Conservation (phyloP, 176 grass and related monocot genomes). For the Aegilops tauschii region DNA sequence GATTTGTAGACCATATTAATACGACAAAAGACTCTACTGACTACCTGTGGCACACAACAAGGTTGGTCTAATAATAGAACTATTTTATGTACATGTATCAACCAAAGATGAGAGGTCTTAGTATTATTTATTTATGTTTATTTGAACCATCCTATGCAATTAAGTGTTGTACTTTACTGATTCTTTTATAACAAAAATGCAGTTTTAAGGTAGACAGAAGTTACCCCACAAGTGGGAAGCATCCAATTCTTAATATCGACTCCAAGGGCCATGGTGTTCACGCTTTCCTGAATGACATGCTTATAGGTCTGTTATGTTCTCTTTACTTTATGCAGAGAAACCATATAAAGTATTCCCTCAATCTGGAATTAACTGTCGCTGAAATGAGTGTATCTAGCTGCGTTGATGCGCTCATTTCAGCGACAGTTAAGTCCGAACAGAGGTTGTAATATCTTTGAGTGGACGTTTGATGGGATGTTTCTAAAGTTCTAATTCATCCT, state of each 20-base stretch:
- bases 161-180: constrained; percentile 8
- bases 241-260: constrained; percentile 57
- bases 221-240: constrained; percentile 37
- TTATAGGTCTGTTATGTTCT: constrained; percentile 61
- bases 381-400: no score
- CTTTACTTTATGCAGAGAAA: constrained; percentile 13
- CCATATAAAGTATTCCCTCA: background rate
- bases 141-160: background rate
- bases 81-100: background rate
- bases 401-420: no score
- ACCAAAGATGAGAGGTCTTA: constrained; percentile 7
- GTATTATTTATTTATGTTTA: constrained; percentile 23
- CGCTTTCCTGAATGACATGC: constrained; percentile 67
- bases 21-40: constrained; percentile 95
- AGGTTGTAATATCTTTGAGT: constrained; percentile 1
- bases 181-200: constrained; percentile 15
- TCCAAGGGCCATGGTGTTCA: constrained; percentile 91
- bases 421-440: background rate
- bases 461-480: constrained; percentile 11
- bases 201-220: constrained; percentile 69
- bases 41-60: constrained; percentile 96
- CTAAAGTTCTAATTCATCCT: background rate
- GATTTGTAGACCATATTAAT: constrained; percentile 95
- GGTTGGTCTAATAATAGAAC: constrained; percentile 38
- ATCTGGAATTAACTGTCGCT: no score